phyloP scores from a whole-genome alignment of 257 asterid genomes.

The Prunella vulgaris region DNA sequence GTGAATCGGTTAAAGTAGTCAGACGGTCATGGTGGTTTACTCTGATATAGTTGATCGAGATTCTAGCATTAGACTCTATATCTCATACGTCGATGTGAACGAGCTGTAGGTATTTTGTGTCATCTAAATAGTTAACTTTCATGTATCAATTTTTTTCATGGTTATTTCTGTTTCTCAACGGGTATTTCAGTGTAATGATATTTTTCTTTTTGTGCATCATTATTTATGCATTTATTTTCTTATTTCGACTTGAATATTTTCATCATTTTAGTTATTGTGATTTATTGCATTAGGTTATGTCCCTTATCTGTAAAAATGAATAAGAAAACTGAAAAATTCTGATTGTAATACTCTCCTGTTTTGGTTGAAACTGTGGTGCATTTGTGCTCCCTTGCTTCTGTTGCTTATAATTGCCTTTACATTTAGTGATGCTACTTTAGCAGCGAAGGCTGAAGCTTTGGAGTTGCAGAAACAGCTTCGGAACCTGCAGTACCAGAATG shows the following conservation, averaged over 20 bases:
- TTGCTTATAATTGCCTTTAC: constrained; percentile 27
- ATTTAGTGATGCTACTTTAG: constrained; percentile 80
- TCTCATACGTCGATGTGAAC: too few species aligned
- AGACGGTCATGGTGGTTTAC: too few species aligned
- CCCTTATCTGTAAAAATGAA: background rate
- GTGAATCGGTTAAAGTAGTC: too few species aligned
- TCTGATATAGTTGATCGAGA: too few species aligned
- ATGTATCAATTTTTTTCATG: too few species aligned
- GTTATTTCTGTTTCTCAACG: too few species aligned
- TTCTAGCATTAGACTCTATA: too few species aligned
- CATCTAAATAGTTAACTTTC: too few species aligned
- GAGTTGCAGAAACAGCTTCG: constrained; percentile 95
- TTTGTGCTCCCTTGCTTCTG: constrained; percentile 24
- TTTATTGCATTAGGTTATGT: constrained; percentile 5
- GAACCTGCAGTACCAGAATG: constrained; percentile 70
- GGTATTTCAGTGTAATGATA: too few species aligned
- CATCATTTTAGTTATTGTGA: background rate
- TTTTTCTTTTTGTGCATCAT: too few species aligned
- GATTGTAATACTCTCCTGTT: background rate
- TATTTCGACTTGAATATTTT: background rate
- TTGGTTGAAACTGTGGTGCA: constrained; percentile 7
- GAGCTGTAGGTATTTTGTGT: too few species aligned
- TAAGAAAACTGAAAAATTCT: background rate
- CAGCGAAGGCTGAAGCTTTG: constrained; percentile 78
- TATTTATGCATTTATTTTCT: background rate